phyloP scores from a whole-genome alignment of 768 basidiomycete genomes.

The Mycena polygramma region DNA sequence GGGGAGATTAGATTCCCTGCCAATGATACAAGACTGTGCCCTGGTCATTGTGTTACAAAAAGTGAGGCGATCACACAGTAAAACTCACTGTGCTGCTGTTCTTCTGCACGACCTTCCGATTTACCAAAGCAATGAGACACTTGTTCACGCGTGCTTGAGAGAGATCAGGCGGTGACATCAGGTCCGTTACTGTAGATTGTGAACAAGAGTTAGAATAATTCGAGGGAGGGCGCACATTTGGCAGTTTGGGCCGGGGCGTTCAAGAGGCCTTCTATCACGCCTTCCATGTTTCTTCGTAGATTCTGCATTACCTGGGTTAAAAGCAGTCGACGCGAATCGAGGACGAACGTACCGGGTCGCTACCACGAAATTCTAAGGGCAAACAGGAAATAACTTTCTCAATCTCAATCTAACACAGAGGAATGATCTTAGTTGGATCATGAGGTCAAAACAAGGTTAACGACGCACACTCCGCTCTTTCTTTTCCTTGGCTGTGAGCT shows the following conservation, averaged over 20 bases:
- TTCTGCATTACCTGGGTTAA: slow-evolving; percentile 55
- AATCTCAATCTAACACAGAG: slow-evolving; percentile 61
- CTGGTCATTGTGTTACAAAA: slow-evolving; percentile 47
- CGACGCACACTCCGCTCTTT: slow-evolving; percentile 79
- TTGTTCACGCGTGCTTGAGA: slow-evolving; percentile 94
- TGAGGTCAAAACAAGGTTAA: not conserved
- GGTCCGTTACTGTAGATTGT: slow-evolving; percentile 71
- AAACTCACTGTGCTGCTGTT: slow-evolving; percentile 70
- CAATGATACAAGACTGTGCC: slow-evolving; percentile 79
- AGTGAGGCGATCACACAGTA: not conserved
- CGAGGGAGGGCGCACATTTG: slow-evolving; percentile 60
- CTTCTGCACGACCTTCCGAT: slow-evolving; percentile 86
- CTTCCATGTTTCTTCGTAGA: slow-evolving; percentile 83
- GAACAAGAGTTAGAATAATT: not conserved
- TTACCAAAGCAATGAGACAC: slow-evolving; percentile 91
- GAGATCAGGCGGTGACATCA: slow-evolving; percentile 84
- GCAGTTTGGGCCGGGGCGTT: slow-evolving; percentile 71
- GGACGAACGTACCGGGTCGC: slow-evolving; percentile 75
- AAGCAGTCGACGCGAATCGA: not conserved
- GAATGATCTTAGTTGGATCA: slow-evolving; percentile 1
- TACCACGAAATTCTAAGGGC: slow-evolving; percentile 92
- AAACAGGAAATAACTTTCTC: slow-evolving; percentile 82
- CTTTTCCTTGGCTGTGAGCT: slow-evolving; percentile 84
- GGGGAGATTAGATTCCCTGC: slow-evolving; percentile 63
- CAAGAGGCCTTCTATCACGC: slow-evolving; percentile 82